These are phyloP conservation scores for Pyrenula massariospora DNA, from an alignment of 495 filamentous ascomycete genomes.

Conservation along the genomic window DNA sequence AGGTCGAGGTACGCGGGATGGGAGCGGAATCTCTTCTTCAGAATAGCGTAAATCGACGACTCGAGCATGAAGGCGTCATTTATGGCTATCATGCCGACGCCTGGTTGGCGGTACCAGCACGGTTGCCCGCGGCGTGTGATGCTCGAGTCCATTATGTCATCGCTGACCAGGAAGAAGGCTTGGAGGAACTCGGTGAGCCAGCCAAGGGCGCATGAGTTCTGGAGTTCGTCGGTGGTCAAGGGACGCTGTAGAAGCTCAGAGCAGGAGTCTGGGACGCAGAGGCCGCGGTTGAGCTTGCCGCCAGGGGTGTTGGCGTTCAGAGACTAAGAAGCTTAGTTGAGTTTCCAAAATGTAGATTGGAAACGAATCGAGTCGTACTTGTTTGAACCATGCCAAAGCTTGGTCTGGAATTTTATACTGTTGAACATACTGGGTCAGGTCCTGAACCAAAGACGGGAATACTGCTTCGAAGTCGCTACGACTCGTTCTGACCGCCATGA, in stretches of 20 bases:
- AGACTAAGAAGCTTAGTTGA: slow-evolving; percentile 34
- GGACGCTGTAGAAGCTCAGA: slow-evolving; percentile 63
- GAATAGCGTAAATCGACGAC: slow-evolving; percentile 72
- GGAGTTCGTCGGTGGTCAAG: slow-evolving; percentile 70
- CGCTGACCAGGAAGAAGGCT: slow-evolving; percentile 96
- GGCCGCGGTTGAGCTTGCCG: slow-evolving; percentile 97
- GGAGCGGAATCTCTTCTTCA: slow-evolving; percentile 83
- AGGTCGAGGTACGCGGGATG: slow-evolving; percentile 82
- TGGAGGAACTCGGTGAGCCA: slow-evolving; percentile 98
- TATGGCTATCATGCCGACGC: slow-evolving; percentile 89
- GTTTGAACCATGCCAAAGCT: slow-evolving; percentile 76
- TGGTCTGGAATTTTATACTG: slow-evolving; percentile 71
- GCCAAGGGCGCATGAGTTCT: slow-evolving; percentile 71
- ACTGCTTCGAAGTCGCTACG: slow-evolving; percentile 78
- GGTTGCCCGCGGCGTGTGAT: slow-evolving; percentile 87
- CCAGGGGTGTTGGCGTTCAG: slow-evolving; percentile 78
- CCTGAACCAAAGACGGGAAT: slow-evolving; percentile 70
- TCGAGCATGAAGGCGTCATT: slow-evolving; percentile 98
- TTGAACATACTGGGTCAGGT: slow-evolving; percentile 61
- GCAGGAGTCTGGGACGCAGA: slow-evolving; percentile 89
- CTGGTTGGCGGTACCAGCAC: slow-evolving; percentile 85
- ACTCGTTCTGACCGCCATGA: slow-evolving; percentile 55
- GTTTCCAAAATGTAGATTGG: slow-evolving; percentile 1
- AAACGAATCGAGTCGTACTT: slow-evolving; percentile 41
- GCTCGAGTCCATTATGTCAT: slow-evolving; percentile 95